These are phyloP conservation scores for Kwoniella newhampshirensis DNA, from an alignment of 768 basidiomycete genomes.

Conservation along the genomic window DNA sequence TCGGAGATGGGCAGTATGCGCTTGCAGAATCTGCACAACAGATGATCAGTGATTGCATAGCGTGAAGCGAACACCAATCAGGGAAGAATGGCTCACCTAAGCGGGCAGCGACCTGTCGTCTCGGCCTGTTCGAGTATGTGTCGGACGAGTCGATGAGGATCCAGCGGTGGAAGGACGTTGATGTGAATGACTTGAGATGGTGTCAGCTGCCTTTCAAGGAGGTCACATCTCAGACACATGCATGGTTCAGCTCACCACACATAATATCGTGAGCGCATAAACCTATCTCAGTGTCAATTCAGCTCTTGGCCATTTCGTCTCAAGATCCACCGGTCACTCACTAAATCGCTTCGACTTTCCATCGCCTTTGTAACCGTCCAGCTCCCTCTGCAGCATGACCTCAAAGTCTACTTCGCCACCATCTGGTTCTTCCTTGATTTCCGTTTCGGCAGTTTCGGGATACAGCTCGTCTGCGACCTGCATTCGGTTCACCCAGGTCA, in stretches of 20 bases:
- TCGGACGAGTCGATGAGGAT: constrained; percentile 27
- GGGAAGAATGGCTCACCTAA: constrained; percentile 24
- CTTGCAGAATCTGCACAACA: constrained; percentile 22
- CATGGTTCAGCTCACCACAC: constrained; percentile 31
- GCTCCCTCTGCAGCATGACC: constrained; percentile 36
- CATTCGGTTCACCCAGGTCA: background rate
- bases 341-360: constrained; percentile 41
- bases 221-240: background rate
- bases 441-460: constrained; percentile 32
- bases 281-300: constrained; percentile 15
- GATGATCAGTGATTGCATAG: background rate
- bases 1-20: constrained; percentile 38
- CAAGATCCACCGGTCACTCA: constrained; percentile 5
- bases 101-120: constrained; percentile 27
- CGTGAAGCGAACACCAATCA: too few relatives aligned
- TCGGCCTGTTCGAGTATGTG: constrained; percentile 39
- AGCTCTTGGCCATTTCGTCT: background rate
- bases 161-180: constrained; percentile 37
- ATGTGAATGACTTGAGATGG: constrained; percentile 35
- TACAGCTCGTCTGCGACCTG: constrained; percentile 41
- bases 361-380: constrained; percentile 25
- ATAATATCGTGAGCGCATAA: constrained; percentile 37
- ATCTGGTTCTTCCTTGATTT: constrained; percentile 14
- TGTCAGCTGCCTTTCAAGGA: background rate
- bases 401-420: constrained; percentile 37